Conservation (phyloP, 1,139 yeast species). For the Kodamaea sp. region DNA sequence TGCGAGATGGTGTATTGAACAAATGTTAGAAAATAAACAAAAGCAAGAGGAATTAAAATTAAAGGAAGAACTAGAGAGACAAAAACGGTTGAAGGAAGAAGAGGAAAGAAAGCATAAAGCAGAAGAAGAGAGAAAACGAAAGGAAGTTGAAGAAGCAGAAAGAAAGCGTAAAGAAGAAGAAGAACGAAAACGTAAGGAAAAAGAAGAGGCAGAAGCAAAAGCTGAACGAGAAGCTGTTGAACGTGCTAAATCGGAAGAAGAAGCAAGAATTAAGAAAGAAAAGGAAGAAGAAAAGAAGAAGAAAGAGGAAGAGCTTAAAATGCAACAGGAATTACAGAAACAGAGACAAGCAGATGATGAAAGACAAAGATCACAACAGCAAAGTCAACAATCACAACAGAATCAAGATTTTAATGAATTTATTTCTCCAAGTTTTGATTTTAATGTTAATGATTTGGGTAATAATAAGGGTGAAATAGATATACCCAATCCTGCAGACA, state of each 20-base stretch:
- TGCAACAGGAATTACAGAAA: slow-evolving; percentile 21
- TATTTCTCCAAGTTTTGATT: slow-evolving; percentile 30
- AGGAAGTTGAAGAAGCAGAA: slow-evolving; percentile 13
- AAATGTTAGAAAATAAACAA: slow-evolving; percentile 42
- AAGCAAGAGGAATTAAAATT: slow-evolving; percentile 40
- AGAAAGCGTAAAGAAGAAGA: slow-evolving; percentile 8
- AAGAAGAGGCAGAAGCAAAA: slow-evolving; percentile 13
- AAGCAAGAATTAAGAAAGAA: slow-evolving; percentile 11
- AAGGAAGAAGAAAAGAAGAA: slow-evolving; percentile 11
- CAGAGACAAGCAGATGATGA: slow-evolving; percentile 10
- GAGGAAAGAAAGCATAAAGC: slow-evolving; percentile 17
- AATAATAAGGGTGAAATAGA: slow-evolving; percentile 15
- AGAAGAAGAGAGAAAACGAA: slow-evolving; percentile 13
- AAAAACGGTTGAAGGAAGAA: slow-evolving; percentile 22
- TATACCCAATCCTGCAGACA: slow-evolving; percentile 39
- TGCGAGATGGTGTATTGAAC: slow-evolving; percentile 46
- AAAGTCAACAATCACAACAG: slow-evolving; percentile 6
- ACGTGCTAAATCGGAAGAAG: slow-evolving; percentile 12
- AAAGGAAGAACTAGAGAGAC: slow-evolving; percentile 37
- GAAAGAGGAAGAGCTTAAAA: slow-evolving; percentile 18
- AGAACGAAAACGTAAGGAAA: slow-evolving; percentile 11
- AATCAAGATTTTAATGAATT: slow-evolving; percentile 15
- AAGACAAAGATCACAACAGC: slow-evolving; percentile 7
- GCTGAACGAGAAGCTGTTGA: slow-evolving; percentile 11
- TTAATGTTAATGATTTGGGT: slow-evolving; percentile 25